These are phyloP conservation scores for Aspergillus floridensis DNA, from an alignment of 2,329 filamentous ascomycete genomes.

Conservation along the genomic window DNA sequence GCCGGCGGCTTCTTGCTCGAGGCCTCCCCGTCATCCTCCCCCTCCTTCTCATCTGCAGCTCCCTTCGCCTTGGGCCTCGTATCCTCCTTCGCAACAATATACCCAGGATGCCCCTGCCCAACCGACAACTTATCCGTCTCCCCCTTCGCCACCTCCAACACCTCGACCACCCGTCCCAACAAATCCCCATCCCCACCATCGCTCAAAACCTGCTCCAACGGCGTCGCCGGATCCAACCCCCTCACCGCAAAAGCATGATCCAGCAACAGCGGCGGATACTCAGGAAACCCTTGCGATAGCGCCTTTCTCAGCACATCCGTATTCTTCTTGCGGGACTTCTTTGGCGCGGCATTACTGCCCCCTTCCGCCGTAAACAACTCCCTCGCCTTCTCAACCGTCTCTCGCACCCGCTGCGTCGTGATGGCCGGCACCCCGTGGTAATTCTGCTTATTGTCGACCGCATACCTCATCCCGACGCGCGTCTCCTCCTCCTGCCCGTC, in stretches of 20 bases:
- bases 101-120: conserved; percentile 68
- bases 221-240: conserved; percentile 65
- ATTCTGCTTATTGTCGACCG: conserved; percentile 79
- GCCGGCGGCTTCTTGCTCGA: conserved; percentile 31
- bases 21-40: conserved; percentile 35
- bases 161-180: conserved; percentile 64
- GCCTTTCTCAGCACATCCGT: conserved; percentile 76
- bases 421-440: conserved; percentile 71
- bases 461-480: conserved; percentile 73
- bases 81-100: conserved; percentile 73
- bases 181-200: conserved; percentile 56
- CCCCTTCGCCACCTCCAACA: conserved; percentile 67
- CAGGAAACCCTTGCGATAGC: conserved; percentile 78
- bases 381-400: conserved; percentile 66
- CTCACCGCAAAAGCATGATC: conserved; percentile 76
- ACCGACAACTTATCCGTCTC: conserved; percentile 68
- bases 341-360: conserved; percentile 33
- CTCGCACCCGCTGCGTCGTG: conserved; percentile 68
- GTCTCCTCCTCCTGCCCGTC: conserved; percentile 82
- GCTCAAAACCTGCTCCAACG: conserved; percentile 67
- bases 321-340: conserved; percentile 72
- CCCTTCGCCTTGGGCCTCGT: conserved; percentile 25
- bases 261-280: conserved; percentile 81
- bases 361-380: conserved; percentile 38
- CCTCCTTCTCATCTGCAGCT: conserved; percentile 32